Evolutionary conservation across 2,329 filamentous ascomycete species (phyloP), one percentile per base, ranked within the genome.

Genomic region (Fonsecaea pedrosoi): DNA sequence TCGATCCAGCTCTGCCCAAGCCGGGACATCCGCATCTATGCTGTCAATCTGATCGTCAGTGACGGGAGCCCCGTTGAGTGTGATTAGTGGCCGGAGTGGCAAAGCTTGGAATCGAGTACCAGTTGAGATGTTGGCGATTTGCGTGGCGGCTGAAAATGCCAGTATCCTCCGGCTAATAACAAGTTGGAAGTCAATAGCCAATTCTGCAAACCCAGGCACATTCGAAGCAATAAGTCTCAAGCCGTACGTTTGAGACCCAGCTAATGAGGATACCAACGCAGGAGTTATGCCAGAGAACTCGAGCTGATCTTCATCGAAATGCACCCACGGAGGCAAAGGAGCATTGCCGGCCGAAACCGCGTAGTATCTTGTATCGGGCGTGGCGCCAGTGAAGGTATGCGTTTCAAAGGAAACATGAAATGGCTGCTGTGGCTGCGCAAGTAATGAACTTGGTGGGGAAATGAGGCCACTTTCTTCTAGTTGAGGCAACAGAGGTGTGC

Each of bases 301-400:
- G 45, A 96, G 79, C 0, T 78, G 82, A 1, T 75, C 75, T 0
- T 85, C 75, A 71, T 95, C 86, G 74, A 97, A 97, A n/a, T 81
- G 80, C 54, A 96, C 81, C 93, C 93, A 97, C 0, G 92, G 89
- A 21, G 93, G 93, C 40, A 97, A 80, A 40, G 93, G 92, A n/a
- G 90, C 91, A 74, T 91, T 91, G 74, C 94, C 86, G 4, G 83
- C 83, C 3, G 91, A 90, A 2, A 90, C 88, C 8, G 92, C 91
- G 75, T 95, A 94, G 77, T 93, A 96, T 65, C 80, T 80, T 30
- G 87, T 87, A 59, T 89, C 83, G 15, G 78, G 78, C 3, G 82
- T 79, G 0, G 80, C 78, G 50, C 84, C 79, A n/a, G 81, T 81
- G 76, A 96, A 96, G 0, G 90, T 92, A 18, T 86, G 78, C 15